A percentile compares a stretch with the other conserved stretches of the same genome.
Evolutionary conservation across 2,329 filamentous ascomycete genomes (phyloP).

Genomic region (Colletotrichum destructivum): DNA sequence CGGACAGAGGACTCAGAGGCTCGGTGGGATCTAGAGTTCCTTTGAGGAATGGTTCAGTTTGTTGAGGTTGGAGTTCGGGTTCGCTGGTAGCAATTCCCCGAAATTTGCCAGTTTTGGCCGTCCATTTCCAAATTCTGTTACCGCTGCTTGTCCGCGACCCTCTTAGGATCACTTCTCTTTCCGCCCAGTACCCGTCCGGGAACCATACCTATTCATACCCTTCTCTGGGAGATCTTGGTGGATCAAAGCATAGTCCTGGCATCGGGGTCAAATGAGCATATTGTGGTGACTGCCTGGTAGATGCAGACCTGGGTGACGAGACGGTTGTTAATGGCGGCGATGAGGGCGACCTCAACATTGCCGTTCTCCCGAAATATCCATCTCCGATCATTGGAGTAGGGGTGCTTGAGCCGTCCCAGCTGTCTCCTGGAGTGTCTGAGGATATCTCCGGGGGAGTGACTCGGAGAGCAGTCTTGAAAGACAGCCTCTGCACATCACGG

Average conservation of each 20-base stretch:
- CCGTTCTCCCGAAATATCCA: conserved; percentile 34
- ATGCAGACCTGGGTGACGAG: neutral
- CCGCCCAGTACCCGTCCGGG: conserved; percentile 75
- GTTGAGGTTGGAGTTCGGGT: conserved; percentile 42
- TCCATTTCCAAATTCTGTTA: conserved; percentile 58
- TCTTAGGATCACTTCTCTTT: conserved; percentile 58
- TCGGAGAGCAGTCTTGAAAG: conserved; percentile 40
- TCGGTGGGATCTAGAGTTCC: conserved; percentile 35
- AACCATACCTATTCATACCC: conserved; percentile 76
- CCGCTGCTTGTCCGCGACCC: conserved; percentile 51
- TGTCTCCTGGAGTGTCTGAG: conserved; percentile 17
- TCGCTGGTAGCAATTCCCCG: conserved; percentile 50
- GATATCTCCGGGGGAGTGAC: conserved; percentile 20
- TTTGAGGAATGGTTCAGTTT: neutral
- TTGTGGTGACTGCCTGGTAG: neutral
- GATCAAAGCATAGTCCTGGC: conserved; percentile 57
- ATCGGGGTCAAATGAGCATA: neutral
- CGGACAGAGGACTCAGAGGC: conserved; percentile 60
- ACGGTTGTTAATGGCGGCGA: neutral
- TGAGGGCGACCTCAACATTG: neutral
- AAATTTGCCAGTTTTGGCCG: conserved; percentile 54
- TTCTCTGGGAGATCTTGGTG: conserved; percentile 68
- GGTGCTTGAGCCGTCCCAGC: conserved; percentile 41
- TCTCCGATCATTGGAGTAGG: conserved; percentile 27
- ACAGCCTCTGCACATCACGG: conserved; percentile 31